Evolutionary conservation across 176 grass and related monocot species (phyloP).

Genomic region (Leersia perrieri): DNA sequence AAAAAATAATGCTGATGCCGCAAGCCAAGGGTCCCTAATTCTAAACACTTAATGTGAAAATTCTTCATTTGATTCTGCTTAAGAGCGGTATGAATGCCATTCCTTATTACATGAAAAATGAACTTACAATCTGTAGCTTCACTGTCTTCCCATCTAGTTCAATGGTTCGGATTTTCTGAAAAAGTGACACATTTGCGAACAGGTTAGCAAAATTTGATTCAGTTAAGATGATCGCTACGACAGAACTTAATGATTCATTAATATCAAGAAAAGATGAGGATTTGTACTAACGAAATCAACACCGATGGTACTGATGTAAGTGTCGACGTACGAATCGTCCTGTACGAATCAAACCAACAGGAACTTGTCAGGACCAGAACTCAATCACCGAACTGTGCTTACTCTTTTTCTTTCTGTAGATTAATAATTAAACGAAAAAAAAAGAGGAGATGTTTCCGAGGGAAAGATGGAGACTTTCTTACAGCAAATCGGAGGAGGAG

Average conservation of each 20-base stretch:
- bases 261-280: neutral
- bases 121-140: slow-evolving; percentile 88
- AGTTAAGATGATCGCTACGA: neutral
- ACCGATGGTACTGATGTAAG: slow-evolving; percentile 94
- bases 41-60: too few relatives aligned
- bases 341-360: slow-evolving; percentile 23
- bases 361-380: neutral
- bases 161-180: slow-evolving; percentile 84
- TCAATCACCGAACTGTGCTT: neutral
- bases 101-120: neutral
- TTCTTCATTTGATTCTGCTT: too few relatives aligned
- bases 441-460: neutral
- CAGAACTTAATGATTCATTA: slow-evolving; percentile 10
- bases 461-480: neutral
- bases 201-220: neutral
- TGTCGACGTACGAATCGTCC: slow-evolving; percentile 91
- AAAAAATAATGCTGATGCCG: neutral
- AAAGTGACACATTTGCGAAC: neutral
- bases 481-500: slow-evolving; percentile 90
- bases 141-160: slow-evolving; percentile 82
- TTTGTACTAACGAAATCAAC: slow-evolving; percentile 88
- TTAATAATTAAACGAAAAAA: too few relatives aligned
- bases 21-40: neutral
- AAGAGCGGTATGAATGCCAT: too few relatives aligned
- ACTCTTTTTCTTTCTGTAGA: neutral